Conservation (phyloP, 768 basidiomycete species). For the Pisolithus orientalis region DNA sequence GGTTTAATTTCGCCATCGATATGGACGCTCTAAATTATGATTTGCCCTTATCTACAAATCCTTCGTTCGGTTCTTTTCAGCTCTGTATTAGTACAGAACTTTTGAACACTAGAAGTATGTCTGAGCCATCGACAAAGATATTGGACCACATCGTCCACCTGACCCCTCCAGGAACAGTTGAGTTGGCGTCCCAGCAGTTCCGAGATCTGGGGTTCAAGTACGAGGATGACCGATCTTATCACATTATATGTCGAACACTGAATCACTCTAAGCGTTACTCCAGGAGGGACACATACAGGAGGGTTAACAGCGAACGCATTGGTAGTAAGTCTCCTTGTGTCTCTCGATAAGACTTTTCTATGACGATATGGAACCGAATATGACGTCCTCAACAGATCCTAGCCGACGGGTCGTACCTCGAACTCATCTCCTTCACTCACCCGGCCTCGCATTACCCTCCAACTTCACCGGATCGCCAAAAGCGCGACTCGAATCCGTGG, state of each 20-base stretch:
- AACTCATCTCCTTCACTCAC: constrained; percentile 62
- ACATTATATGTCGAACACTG: background rate
- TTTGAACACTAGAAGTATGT: constrained; percentile 7
- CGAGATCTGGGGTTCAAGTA: constrained; percentile 63
- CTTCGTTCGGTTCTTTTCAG: background rate
- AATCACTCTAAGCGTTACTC: constrained; percentile 44
- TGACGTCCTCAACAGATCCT: constrained; percentile 34
- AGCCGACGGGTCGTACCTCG: constrained; percentile 56
- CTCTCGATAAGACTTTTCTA: too few species aligned
- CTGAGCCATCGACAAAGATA: constrained; percentile 31
- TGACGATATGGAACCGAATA: background rate
- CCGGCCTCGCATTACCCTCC: constrained; percentile 48
- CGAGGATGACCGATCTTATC: constrained; percentile 7
- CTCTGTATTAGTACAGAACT: background rate
- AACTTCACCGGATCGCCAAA: constrained; percentile 36
- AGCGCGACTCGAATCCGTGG: constrained; percentile 49
- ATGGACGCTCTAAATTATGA: too few species aligned
- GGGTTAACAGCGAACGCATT: constrained; percentile 63
- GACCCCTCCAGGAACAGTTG: constrained; percentile 55
- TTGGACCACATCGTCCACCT: constrained; percentile 71
- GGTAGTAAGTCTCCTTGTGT: constrained; percentile 34
- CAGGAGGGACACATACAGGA: constrained; percentile 59
- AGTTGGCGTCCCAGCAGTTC: constrained; percentile 46
- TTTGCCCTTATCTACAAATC: too few species aligned
- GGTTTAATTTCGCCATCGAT: too few species aligned